Percentiles rank a stretch among this genome's conserved stretches.
phyloP scores from a whole-genome alignment of 2,329 filamentous ascomycete genomes.

The Botrytis deweyae region DNA sequence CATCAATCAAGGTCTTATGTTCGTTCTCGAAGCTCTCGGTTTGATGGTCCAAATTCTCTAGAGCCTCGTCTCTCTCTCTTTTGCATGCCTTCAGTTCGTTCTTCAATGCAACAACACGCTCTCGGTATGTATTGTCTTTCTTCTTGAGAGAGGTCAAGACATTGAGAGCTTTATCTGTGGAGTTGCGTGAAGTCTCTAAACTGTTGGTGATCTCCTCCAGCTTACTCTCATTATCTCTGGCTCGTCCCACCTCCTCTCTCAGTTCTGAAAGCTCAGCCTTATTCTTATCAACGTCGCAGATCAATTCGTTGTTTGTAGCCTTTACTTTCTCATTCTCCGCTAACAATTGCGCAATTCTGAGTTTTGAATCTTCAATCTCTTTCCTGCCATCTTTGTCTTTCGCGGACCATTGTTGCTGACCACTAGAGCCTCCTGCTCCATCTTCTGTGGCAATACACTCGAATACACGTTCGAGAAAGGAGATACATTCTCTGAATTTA shows the following conservation, averaged over 20 bases:
- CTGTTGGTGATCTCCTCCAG: not conserved
- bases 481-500: not conserved
- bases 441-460: not conserved
- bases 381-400: rapidly evolving
- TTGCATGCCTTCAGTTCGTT: not conserved
- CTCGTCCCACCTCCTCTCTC: not conserved
- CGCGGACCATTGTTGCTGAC: not conserved
- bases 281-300: not conserved
- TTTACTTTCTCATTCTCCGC: not conserved
- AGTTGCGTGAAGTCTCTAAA: not conserved
- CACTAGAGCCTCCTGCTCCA: no score
- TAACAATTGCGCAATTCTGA: not conserved
- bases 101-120: not conserved
- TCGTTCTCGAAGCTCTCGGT: not conserved
- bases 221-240: not conserved
- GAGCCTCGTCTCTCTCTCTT: not conserved
- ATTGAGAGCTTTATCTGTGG: not conserved
- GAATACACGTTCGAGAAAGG: not conserved
- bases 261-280: not conserved
- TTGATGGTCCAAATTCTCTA: not conserved
- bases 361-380: not conserved
- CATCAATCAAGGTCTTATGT: not conserved
- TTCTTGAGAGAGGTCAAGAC: not conserved
- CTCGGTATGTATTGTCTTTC: not conserved
- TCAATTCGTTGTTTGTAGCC: not conserved